Evolutionary conservation across 176 grass and related monocot species (phyloP).

Genomic region (Oryza meyeriana): DNA sequence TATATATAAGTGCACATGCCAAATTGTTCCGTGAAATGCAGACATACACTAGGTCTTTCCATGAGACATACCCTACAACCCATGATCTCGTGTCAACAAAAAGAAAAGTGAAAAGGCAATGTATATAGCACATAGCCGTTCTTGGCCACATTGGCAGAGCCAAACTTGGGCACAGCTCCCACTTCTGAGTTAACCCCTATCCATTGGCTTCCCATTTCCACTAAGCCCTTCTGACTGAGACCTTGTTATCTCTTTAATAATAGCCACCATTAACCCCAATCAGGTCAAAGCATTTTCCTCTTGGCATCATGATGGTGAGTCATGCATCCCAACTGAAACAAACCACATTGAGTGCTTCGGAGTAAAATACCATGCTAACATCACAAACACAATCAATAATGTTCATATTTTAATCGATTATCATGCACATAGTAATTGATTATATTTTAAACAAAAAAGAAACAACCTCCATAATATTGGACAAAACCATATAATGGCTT

Average conservation of each 20-base stretch:
- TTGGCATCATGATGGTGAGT: slow-evolving; percentile 21
- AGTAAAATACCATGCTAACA: neutral
- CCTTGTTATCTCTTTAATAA: slow-evolving; percentile 2
- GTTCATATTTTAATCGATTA: neutral
- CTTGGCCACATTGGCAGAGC: neutral
- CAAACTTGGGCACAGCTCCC: slow-evolving; percentile 1
- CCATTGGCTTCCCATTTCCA: neutral
- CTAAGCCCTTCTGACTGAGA: neutral
- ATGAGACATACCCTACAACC: neutral
- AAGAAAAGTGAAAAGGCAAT: neutral
- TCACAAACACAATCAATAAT: neutral
- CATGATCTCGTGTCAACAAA: neutral
- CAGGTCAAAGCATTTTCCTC: slow-evolving; percentile 22
- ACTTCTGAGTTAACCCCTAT: neutral
- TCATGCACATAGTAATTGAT: neutral
- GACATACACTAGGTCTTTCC: neutral
- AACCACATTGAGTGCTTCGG: neutral
- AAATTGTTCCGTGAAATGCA: neutral
- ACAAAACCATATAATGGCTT: neutral
- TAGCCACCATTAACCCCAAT: slow-evolving; percentile 19
- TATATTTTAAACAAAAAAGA: neutral
- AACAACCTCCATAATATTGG: neutral
- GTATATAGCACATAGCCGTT: neutral
- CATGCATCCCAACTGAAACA: slow-evolving; percentile 13
- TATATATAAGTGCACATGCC: neutral